A percentile compares a stretch with the other conserved stretches of the same genome.
phyloP scores from a whole-genome alignment of 2,329 filamentous ascomycete genomes.

The Fusarium transvaalense region DNA sequence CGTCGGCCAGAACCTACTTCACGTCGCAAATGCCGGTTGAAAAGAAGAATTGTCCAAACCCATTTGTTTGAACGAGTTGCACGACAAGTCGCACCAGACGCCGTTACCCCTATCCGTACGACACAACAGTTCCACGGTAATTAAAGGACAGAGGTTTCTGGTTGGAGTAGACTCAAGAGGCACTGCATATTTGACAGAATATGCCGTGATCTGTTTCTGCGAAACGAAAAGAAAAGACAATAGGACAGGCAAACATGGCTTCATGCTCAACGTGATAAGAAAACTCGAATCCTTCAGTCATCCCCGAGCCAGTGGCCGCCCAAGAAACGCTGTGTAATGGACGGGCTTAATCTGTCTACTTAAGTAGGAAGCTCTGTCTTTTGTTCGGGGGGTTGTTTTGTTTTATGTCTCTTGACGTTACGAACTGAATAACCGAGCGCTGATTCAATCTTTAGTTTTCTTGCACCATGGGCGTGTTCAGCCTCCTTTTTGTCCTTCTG shows the following conservation, averaged over 20 bases:
- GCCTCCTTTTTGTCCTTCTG: conserved; percentile 29
- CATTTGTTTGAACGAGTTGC: conserved; percentile 17
- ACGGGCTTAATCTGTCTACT: conserved; percentile 22
- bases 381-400: not conserved
- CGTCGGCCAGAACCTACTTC: conserved; percentile 7
- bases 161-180: conserved; percentile 7
- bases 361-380: conserved; percentile 20
- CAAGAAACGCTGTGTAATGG: conserved; percentile 20
- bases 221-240: conserved; percentile 4
- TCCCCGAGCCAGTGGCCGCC: conserved; percentile 15
- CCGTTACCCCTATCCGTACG: conserved; percentile 34
- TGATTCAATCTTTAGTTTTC: conserved; percentile 34
- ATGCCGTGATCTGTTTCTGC: conserved; percentile 22
- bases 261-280: conserved; percentile 32
- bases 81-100: conserved; percentile 34
- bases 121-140: conserved; percentile 15
- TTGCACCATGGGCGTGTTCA: conserved; percentile 39
- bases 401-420: conserved; percentile 6
- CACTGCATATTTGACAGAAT: conserved; percentile 23
- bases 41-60: not conserved
- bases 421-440: conserved; percentile 21
- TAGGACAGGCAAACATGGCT: conserved; percentile 28
- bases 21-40: conserved; percentile 31
- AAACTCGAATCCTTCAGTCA: conserved; percentile 18
- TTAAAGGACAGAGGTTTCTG: not conserved